Conservation (phyloP, 352 stramenopile species). For the Globisporangium nodosum region DNA sequence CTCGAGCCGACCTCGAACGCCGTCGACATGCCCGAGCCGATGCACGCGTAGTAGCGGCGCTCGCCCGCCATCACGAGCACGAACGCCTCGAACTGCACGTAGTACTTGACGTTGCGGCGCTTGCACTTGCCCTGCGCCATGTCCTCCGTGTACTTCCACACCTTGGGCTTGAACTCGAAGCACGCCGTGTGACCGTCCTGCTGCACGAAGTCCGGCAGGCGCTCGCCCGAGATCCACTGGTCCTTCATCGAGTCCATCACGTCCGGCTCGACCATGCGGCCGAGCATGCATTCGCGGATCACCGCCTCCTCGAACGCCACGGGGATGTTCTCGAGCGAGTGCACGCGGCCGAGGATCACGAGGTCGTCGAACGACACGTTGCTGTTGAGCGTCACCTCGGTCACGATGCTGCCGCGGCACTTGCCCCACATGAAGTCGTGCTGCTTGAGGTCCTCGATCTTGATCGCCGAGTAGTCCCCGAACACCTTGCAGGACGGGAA, state of each 20-base stretch:
- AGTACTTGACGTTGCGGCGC: slow-evolving; percentile 85
- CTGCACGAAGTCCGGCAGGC: slow-evolving; percentile 79
- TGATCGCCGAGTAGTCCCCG: slow-evolving; percentile 86
- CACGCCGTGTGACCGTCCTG: slow-evolving; percentile 64
- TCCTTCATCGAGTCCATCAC: slow-evolving; percentile 84
- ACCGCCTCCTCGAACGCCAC: slow-evolving; percentile 82
- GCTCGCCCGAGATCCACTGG: slow-evolving; percentile 80
- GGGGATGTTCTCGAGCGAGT: slow-evolving; percentile 81
- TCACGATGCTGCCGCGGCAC: slow-evolving; percentile 76
- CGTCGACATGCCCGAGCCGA: slow-evolving; percentile 82
- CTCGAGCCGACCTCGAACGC: slow-evolving; percentile 83
- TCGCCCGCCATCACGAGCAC: slow-evolving; percentile 70
- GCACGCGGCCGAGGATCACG: slow-evolving; percentile 69
- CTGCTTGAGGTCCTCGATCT: slow-evolving; percentile 86
- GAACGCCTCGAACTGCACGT: slow-evolving; percentile 86
- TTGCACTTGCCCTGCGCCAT: slow-evolving; percentile 88
- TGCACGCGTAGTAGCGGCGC: slow-evolving; percentile 77
- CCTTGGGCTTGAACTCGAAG: slow-evolving; percentile 87
- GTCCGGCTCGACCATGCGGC: slow-evolving; percentile 64
- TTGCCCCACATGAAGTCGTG: slow-evolving; percentile 91
- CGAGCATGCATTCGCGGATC: slow-evolving; percentile 80
- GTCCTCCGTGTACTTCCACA: slow-evolving; percentile 87
- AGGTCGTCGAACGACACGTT: slow-evolving; percentile 80
- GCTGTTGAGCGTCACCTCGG: slow-evolving; percentile 80
- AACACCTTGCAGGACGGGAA: slow-evolving; percentile 89